A percentile compares a stretch with the other conserved stretches of the same genome.
Evolutionary conservation across 2,329 filamentous ascomycete species (phyloP).

Genomic region (Epichloe scottii): DNA sequence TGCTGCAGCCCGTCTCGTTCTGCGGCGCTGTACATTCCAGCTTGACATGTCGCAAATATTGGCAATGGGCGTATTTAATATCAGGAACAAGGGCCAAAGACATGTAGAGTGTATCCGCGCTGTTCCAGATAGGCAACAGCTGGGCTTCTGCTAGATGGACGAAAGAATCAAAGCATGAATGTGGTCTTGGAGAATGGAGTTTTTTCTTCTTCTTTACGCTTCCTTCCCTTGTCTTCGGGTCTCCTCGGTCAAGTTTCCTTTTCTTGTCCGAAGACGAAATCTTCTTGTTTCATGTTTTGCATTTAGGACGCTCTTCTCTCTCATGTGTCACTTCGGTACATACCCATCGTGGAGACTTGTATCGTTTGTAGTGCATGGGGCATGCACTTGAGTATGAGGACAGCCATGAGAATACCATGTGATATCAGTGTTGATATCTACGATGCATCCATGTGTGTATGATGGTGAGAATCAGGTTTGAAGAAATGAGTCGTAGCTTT

Average conservation of each 20-base stretch:
- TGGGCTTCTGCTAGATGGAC: background rate
- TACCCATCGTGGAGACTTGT: background rate
- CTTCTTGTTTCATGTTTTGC: background rate
- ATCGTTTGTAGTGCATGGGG: no score
- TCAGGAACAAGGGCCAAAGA: background rate
- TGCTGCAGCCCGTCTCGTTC: background rate
- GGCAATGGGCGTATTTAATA: background rate
- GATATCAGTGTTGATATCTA: no score
- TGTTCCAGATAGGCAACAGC: background rate
- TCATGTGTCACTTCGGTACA: background rate
- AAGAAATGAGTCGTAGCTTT: no score
- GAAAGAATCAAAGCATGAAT: background rate
- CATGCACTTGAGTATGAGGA: no score
- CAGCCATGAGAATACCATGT: no score
- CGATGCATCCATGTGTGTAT: no score
- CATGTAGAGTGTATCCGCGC: background rate
- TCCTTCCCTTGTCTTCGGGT: background rate
- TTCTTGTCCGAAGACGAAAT: background rate
- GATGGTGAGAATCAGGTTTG: no score
- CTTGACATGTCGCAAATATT: background rate
- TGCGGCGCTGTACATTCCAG: background rate
- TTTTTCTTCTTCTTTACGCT: constrained; percentile 1
- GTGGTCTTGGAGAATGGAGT: constrained; percentile 1
- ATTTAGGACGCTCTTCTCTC: background rate
- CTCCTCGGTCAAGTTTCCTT: background rate